These are phyloP conservation scores for Penicillium sp. DNA, from an alignment of 2,329 filamentous ascomycete genomes.

Conservation along the genomic window DNA sequence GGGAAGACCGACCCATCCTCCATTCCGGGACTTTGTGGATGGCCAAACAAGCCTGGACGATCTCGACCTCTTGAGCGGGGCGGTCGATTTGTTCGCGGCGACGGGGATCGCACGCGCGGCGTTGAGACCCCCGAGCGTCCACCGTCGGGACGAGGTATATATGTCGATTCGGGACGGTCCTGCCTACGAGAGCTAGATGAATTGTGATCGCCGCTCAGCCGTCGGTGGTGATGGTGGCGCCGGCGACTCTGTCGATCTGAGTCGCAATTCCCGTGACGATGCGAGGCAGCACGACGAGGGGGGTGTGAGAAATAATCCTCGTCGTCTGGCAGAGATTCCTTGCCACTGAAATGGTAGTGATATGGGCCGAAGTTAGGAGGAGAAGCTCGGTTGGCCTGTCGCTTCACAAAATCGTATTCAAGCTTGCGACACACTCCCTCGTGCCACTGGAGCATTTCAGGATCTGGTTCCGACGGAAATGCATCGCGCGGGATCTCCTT, in stretches of 20 bases:
- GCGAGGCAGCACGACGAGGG: slow-evolving; percentile 19
- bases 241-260: slow-evolving; percentile 24
- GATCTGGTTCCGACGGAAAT: slow-evolving; percentile 74
- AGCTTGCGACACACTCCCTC: slow-evolving; percentile 73
- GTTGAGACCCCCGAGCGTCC: slow-evolving; percentile 25
- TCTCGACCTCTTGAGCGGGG: slow-evolving; percentile 29
- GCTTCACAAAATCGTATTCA: slow-evolving; percentile 61
- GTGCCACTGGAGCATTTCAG: slow-evolving; percentile 86
- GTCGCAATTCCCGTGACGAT: slow-evolving; percentile 21
- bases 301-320: slow-evolving; percentile 24
- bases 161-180: slow-evolving; percentile 25
- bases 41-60: slow-evolving; percentile 19
- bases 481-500: slow-evolving; percentile 69
- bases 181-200: slow-evolving; percentile 21
- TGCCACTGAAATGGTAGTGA: slow-evolving; percentile 36
- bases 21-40: slow-evolving; percentile 24
- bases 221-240: slow-evolving; percentile 30
- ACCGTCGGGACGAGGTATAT: slow-evolving; percentile 22
- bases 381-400: slow-evolving; percentile 38
- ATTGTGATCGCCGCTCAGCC: slow-evolving; percentile 28
- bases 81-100: slow-evolving; percentile 23
- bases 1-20: slow-evolving; percentile 28
- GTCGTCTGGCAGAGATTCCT: slow-evolving; percentile 33
- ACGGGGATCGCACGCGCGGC: slow-evolving; percentile 34
- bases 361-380: slow-evolving; percentile 35